Base-by-base conservation (phyloP, 2,329 filamentous ascomycete species). In the Sarocladium brachiariae region DNA sequence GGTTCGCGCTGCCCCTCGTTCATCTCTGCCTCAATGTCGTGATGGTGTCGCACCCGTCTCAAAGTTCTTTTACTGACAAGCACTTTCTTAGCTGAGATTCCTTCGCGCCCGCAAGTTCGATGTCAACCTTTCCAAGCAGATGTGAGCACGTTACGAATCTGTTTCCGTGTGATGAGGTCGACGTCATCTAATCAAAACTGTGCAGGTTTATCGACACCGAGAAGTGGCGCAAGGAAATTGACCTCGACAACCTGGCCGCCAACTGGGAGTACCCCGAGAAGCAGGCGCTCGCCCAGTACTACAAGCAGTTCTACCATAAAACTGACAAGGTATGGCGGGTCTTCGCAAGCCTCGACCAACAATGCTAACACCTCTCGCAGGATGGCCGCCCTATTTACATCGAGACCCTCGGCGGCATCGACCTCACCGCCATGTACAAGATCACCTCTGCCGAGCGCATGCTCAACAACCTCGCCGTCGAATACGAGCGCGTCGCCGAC, bases 231-330 rank as follows among this genome's bases (percentile, higher is more conserved):
- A 84, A 86, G 68, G 83, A 91, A 52, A 93, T 87, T 58, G 83
- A 87, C 56, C 87, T 95, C 27, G 89, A 96, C 70, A 78, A 91
- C 56, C 78, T 89, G 33, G 81, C 92, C 50, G 82, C 81, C 56
- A 85, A 74, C 59, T 96, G 95, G 76, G 83, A 93, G 53, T 96
- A 96, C 74, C 77, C 78, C 56, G 91, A 96, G 78, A 93, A 92
- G 70, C 63, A 80, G 51, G 68, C 92, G 65, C 80, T 99, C 53
- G 88, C 88, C 70, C 76, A 92, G 71, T 96, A 87, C 77, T 99
- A 99, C 73, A 89, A 89, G 45, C 93, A 99, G 73, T 99, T 93
- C 77, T 99, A 99, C 76, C 93, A 99, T 81, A 96, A 96, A 76
- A 92, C 84, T 11, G 89, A 93, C 72, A 90, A 89, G 73, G 83